Base-by-base conservation (phyloP, 805 yeast genomes). In the Metahyphopichia silvanorum region DNA sequence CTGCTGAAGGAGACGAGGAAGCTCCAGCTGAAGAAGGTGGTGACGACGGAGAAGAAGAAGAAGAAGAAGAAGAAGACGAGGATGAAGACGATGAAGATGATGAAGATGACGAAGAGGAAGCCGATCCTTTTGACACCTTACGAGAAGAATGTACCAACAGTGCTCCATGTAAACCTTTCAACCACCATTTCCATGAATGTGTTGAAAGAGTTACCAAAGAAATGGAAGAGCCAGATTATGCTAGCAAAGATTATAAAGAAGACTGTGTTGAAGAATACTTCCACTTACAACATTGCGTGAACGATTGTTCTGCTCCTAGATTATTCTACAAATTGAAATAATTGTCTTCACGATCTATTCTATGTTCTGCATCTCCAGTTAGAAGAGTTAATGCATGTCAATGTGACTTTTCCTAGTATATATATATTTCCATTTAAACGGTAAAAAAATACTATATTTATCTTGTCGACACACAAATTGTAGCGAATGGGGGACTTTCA, bases 231-330 rank as follows among this genome's bases (percentile, higher is more conserved):
- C 83, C 76, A 47, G 95, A 71, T 49, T 89, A 91, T 60, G 96
- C 66, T 18, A 81, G 83, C 38, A 76, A 75, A 52, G 79, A 72
- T 8, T 74, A 86, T 74, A 91, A 91, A 69, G 98, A 91, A 73
- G 97, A 91, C 69, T 91, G 98, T 75, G 83, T 91, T 42, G 98
- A 91, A 69, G 98, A 91, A 69, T 91, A 85, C 51, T 91, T 91
- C 87, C 98, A 93, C 69, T 74, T 89, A 61, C 87, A 87, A 64
- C 97, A 91, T 66, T 86, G 94, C 71, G 50, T 89, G 53, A 87
- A 86, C 66, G 93, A 86, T 60, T 79, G 95, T 71, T 87, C 82
- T 60, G 87, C 95, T 43, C 95, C 95, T 66, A 82, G 79, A 64
- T 72, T 89, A 63, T 86, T 89, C 74, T 69, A 77, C 72, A 85